Conservation (phyloP, 306 rosid genomes). For the Cercis canadensis region DNA sequence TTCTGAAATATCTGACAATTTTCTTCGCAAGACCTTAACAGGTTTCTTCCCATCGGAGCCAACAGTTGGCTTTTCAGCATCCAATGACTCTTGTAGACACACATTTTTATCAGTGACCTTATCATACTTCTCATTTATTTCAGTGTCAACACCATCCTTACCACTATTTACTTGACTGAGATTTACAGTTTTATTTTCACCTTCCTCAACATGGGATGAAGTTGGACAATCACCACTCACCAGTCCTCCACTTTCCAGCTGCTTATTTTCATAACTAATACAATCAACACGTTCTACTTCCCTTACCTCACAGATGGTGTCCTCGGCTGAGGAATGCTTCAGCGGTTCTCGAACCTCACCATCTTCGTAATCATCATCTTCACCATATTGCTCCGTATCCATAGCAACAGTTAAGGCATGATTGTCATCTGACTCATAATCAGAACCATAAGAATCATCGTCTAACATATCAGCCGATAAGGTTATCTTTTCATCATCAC, state of each 20-base stretch:
- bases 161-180: slow-evolving; percentile 42
- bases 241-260: slow-evolving; percentile 42
- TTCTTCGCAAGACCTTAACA: slow-evolving; percentile 32
- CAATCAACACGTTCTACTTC: slow-evolving; percentile 49
- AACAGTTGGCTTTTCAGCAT: slow-evolving; percentile 43
- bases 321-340: slow-evolving; percentile 46
- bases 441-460: slow-evolving; percentile 67
- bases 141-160: slow-evolving; percentile 43
- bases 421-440: slow-evolving; percentile 82
- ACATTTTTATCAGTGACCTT: slow-evolving; percentile 40
- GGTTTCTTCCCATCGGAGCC: slow-evolving; percentile 40
- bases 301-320: slow-evolving; percentile 57
- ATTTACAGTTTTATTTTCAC: slow-evolving; percentile 37
- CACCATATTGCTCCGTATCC: slow-evolving; percentile 50
- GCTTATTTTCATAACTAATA: slow-evolving; percentile 44
- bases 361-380: slow-evolving; percentile 85
- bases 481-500: slow-evolving; percentile 84
- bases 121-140: slow-evolving; percentile 44
- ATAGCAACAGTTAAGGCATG: slow-evolving; percentile 60
- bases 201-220: slow-evolving; percentile 43
- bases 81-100: slow-evolving; percentile 38
- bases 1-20: slow-evolving; percentile 40
- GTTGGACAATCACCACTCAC: slow-evolving; percentile 38
- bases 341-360: slow-evolving; percentile 80
- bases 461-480: slow-evolving; percentile 69